Conservation (phyloP, 2,329 filamentous ascomycete species). For the Colletotrichum lini region DNA sequence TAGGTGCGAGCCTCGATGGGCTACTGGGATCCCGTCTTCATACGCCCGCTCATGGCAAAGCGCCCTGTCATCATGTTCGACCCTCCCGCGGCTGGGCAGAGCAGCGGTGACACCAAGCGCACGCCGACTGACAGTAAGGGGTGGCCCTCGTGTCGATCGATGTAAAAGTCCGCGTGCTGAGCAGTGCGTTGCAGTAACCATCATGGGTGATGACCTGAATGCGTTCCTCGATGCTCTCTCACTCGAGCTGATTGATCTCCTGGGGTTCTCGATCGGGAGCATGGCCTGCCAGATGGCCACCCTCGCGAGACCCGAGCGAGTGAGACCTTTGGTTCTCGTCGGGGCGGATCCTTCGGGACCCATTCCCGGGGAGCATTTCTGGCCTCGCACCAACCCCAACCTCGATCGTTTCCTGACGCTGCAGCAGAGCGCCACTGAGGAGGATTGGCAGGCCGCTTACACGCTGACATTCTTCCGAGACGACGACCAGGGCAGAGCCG, state of each 20-base stretch:
- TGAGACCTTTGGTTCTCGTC: slow-evolving; percentile 20
- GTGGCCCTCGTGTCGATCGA: not conserved
- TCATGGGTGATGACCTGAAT: slow-evolving; percentile 30
- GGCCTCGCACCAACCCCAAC: slow-evolving; percentile 29
- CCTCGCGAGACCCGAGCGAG: slow-evolving; percentile 4
- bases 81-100: slow-evolving; percentile 28
- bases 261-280: slow-evolving; percentile 28
- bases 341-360: slow-evolving; percentile 16
- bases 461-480: slow-evolving; percentile 27
- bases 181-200: slow-evolving; percentile 1
- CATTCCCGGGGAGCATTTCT: slow-evolving; percentile 22
- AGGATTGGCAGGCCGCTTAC: slow-evolving; percentile 23
- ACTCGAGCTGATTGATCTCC: slow-evolving; percentile 21
- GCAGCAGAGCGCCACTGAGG: slow-evolving; percentile 21
- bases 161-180: not conserved
- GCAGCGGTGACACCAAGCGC: slow-evolving; percentile 9
- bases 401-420: slow-evolving; percentile 24
- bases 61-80: slow-evolving; percentile 38
- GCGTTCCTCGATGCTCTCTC: slow-evolving; percentile 30
- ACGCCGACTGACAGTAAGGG: slow-evolving; percentile 21
- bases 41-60: slow-evolving; percentile 13
- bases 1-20: slow-evolving; percentile 33
- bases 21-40: slow-evolving; percentile 33
- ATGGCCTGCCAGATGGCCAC: slow-evolving; percentile 34
- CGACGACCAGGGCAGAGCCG: slow-evolving; percentile 16